phyloP scores from a whole-genome alignment of 257 asterid genomes.

The Penstemon newberryi region DNA sequence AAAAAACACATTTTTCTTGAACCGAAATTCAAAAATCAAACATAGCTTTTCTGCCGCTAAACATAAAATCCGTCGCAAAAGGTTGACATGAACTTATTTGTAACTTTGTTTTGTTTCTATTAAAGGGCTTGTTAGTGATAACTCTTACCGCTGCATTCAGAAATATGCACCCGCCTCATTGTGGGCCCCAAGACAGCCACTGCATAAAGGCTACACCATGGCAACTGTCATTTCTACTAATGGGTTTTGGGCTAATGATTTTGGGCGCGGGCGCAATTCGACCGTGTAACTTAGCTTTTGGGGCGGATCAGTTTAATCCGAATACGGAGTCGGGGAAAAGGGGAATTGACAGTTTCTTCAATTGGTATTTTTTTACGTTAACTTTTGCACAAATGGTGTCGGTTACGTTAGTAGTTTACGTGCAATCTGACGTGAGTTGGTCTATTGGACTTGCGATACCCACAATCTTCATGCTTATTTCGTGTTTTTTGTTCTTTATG shows the following conservation, averaged over 20 bases:
- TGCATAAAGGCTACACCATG: conserved; percentile 57
- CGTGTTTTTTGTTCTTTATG: conserved; percentile 54
- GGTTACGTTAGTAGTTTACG: conserved; percentile 63
- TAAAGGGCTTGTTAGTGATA: conserved; percentile 59
- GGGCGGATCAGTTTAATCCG: conserved; percentile 82
- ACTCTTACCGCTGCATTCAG: conserved; percentile 60
- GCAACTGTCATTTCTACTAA: conserved; percentile 49
- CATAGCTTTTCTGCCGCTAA: too few relatives aligned
- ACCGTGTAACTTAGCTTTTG: conserved; percentile 81
- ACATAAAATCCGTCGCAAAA: too few relatives aligned
- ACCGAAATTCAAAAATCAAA: too few relatives aligned
- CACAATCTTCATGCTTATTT: conserved; percentile 52
- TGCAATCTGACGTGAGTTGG: conserved; percentile 71
- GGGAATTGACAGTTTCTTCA: conserved; percentile 73
- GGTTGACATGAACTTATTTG: too few relatives aligned
- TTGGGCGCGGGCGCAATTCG: conserved; percentile 71
- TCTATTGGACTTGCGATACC: conserved; percentile 67
- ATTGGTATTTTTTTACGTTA: conserved; percentile 76
- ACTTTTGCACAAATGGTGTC: conserved; percentile 76
- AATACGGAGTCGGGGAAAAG: conserved; percentile 60
- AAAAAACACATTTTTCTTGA: too few relatives aligned
- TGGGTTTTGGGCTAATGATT: conserved; percentile 54
- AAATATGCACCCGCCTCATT: conserved; percentile 65
- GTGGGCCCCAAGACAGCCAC: conserved; percentile 32
- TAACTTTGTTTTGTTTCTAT: not conserved